Evolutionary conservation across 257 asterid genomes (phyloP).

Genomic region (Salvia miltiorrhiza): DNA sequence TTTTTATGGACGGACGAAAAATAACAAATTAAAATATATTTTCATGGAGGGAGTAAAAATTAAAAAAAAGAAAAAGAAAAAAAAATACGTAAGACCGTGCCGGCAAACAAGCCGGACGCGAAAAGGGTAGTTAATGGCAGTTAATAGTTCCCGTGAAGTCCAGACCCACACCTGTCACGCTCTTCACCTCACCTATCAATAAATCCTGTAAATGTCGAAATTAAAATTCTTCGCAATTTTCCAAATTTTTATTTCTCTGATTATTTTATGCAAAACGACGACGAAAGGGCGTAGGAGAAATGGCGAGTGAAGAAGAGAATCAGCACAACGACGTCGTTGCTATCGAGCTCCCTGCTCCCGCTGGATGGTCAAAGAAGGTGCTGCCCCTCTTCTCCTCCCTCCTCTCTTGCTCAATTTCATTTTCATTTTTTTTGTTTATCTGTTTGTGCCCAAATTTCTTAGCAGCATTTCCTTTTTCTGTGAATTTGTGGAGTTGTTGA

Average conservation of each 20-base stretch:
- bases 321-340: constrained; percentile 37
- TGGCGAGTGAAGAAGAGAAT: constrained; percentile 35
- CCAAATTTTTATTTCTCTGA: not conserved
- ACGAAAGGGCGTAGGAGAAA: not conserved
- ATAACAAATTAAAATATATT: no score
- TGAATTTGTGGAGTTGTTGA: constrained; percentile 11
- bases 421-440: not conserved
- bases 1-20: no score
- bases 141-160: constrained; percentile 28
- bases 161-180: constrained; percentile 50
- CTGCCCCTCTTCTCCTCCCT: not conserved
- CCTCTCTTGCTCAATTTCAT: not conserved
- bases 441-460: not conserved
- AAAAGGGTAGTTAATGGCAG: constrained; percentile 23
- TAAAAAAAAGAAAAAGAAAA: not conserved
- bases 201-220: constrained; percentile 14
- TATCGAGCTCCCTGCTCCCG: constrained; percentile 50
- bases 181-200: constrained; percentile 28
- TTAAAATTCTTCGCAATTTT: not conserved
- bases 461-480: not conserved
- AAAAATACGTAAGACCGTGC: constrained; percentile 6
- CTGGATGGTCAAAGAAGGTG: constrained; percentile 62
- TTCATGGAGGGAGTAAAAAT: no score
- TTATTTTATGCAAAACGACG: not conserved
- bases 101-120: constrained; percentile 38